Evolutionary conservation across 1,284 basidiomycete genomes (phyloP), one percentile per base, ranked within the genome.

Genomic region (Apiotrichum brassicae): DNA sequence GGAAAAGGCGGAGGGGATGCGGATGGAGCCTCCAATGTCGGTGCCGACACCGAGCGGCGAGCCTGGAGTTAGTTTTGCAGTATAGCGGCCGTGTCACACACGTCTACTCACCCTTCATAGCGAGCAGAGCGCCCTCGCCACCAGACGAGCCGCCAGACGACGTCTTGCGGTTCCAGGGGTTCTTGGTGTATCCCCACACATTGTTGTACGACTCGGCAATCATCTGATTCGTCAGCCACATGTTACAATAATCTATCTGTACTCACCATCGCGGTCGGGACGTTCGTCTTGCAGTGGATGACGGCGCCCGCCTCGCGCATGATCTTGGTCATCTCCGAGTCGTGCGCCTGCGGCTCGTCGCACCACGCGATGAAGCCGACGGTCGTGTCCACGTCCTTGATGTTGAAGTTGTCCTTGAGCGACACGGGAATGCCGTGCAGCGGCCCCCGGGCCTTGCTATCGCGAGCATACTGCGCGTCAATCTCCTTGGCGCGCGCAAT

Each of bases 1-100:
- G 56, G 78, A 79, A 56, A 84, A 80, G 0, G 80, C 76, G 6
- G 82, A 72, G 5, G 87, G 87, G 48, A 86, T 83, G 50, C 66
- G 82, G 48, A 86, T 70, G 16, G 82, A 84, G 7, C 88, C 89
- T 43, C 84, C 84, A 32, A 85, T 78, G 62, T 86, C 84, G 4
- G 81, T 81, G 12, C 84, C 84, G 11, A 86, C 78, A 23, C 84
- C 84, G 11, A 86, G 62, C 0, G 79, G 76, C 33, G 79, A 80
- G 5, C 82, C 82, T 54, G 67, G 1, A 4, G 33, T 46, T 32
- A 47, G 39, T 24, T 4, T 19, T 32, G n/a, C 24, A 30, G 25
- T 7, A 11, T 30, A 9, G 14, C 28, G 3, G 9, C 28, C 28
- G 28, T 30, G 28, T 9, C 28, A n/a, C n/a, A n/a, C 28, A 30